Base-by-base conservation (phyloP, 2,329 filamentous ascomycete genomes). In the Calonectria naviculata region DNA sequence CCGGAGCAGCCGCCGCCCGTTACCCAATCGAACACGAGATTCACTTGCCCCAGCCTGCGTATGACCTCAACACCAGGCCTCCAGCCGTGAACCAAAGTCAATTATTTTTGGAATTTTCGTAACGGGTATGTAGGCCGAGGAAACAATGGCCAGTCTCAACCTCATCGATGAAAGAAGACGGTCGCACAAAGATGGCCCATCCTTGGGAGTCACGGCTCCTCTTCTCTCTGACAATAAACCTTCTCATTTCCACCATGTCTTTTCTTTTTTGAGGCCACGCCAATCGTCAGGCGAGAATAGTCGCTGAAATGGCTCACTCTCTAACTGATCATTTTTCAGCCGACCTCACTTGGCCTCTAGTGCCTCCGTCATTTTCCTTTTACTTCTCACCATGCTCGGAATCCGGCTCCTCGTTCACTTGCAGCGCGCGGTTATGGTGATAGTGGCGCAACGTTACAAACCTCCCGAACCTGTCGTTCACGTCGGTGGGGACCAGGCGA, bases 231-330 rank as follows among this genome's bases (percentile, higher is more conserved):
- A 58, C 31, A 26, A 26, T 24, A 13, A 38, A 46, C n/a, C 13
- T 26, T 44, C 9, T 7, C 12, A 41, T 44, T 61, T 28, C 36
- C 26, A 31, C 58, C 13, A 41, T 19, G 34, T 19, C 31, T 44
- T 61, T 44, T 42, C n/a, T n/a, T 41, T 65, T 69, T 65, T 31
- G 26, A 34, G 44, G 7, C 10, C 2, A 62, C 62, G 41, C 74
- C 76, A 78, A 78, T 77, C 13, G 65, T 56, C 26, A 54, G 54
- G 15, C 24, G 29, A 31, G 15, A 52, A 54, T 74, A 78, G 67
- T 78, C 76, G 75, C 76, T 68, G 24, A 15, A 63, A 65, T 28
- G 44, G 28, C 65, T 72, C 58, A 41, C 26, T 36, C 38, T 52
- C 54, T 65, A 13, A 67, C 44, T 29, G 47, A 21, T 36, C 34